Evolutionary conservation across 1,284 basidiomycete species (phyloP).

Genomic region (Cryptococcus sp.): DNA sequence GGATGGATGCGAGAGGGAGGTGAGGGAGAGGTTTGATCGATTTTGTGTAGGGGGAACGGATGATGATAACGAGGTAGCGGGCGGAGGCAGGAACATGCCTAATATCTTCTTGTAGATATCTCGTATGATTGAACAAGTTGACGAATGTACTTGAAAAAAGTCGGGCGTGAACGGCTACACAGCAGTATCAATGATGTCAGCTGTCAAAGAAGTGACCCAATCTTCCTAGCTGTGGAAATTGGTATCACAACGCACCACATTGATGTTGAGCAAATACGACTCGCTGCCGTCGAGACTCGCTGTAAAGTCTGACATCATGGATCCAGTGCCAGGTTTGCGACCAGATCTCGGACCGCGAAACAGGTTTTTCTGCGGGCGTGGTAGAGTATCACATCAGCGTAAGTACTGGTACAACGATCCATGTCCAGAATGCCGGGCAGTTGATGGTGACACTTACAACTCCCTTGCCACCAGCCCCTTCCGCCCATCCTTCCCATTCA

Average conservation of each 20-base stretch:
- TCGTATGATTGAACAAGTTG: conserved; percentile 55
- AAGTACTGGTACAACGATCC: not conserved
- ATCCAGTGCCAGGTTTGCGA: not conserved
- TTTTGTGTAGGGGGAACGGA: not conserved
- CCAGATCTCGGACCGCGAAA: conserved; percentile 34
- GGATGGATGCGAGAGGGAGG: conserved; percentile 28
- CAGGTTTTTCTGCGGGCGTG: conserved; percentile 38
- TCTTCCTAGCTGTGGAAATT: too few species aligned
- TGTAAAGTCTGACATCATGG: conserved; percentile 18
- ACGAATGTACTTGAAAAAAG: conserved; percentile 56
- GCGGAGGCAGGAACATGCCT: conserved; percentile 29
- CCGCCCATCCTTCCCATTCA: conserved; percentile 54
- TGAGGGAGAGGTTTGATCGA: conserved; percentile 10
- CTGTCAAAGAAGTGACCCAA: not conserved
- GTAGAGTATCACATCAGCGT: not conserved
- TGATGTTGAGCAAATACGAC: conserved; percentile 51
- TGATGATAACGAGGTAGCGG: not conserved
- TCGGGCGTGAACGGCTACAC: conserved; percentile 56
- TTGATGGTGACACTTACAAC: conserved; percentile 44
- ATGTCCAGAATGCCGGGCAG: too few species aligned
- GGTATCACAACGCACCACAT: conserved; percentile 45
- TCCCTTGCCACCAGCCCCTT: conserved; percentile 44
- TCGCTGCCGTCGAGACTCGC: conserved; percentile 19
- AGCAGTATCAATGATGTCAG: not conserved
- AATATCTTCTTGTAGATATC: conserved; percentile 56